These are phyloP conservation scores for Scedosporium aurantiacum DNA, from an alignment of 2,329 filamentous ascomycete genomes.

Conservation along the genomic window DNA sequence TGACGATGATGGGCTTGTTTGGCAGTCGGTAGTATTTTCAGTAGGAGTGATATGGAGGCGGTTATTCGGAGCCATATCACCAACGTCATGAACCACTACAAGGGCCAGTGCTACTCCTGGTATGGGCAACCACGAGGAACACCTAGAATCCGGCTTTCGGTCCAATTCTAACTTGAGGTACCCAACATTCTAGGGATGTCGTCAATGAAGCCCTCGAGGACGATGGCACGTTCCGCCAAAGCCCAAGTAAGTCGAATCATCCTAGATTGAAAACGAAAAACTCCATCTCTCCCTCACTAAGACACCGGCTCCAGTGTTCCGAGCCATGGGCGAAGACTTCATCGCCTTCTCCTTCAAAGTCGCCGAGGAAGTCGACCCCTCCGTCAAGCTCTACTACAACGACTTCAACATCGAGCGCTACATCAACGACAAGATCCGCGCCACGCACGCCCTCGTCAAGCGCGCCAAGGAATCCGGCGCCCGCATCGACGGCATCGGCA, in stretches of 20 bases:
- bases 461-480: constrained; percentile 28
- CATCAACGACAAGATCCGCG: constrained; percentile 22
- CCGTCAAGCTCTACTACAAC: constrained; percentile 36
- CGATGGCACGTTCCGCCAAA: constrained; percentile 5
- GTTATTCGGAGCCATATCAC: constrained; percentile 41
- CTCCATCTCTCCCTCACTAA: no score
- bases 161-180: neutral
- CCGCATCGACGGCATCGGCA: constrained; percentile 44
- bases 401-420: constrained; percentile 41
- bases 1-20: neutral
- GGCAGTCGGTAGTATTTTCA: constrained; percentile 1
- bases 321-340: constrained; percentile 36
- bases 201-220: constrained; percentile 6
- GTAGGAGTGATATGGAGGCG: constrained; percentile 15
- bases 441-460: constrained; percentile 25
- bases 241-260: neutral
- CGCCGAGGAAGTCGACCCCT: constrained; percentile 34
- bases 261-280: neutral
- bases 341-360: constrained; percentile 40
- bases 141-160: neutral
- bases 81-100: constrained; percentile 30
- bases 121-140: constrained; percentile 23
- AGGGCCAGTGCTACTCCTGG: constrained; percentile 36
- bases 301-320: neutral
- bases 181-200: constrained; percentile 1